A percentile compares a stretch with the other conserved stretches of the same genome.
Conservation (phyloP, 1,284 basidiomycete genomes). For the Tremellales sp. region DNA sequence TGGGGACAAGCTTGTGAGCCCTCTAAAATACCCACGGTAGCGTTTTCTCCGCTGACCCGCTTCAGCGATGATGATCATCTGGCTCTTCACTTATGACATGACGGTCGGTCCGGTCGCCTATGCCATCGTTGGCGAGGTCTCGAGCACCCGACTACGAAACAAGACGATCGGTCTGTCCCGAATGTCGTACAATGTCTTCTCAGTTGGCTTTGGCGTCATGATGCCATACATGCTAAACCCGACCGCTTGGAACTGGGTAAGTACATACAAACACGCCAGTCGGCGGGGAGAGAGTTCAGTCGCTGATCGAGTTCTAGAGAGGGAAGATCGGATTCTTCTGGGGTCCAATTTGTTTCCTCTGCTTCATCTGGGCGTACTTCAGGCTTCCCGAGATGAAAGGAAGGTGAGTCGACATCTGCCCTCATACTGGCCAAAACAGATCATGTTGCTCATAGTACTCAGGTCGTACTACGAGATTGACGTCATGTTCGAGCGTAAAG, state of each 20-base stretch:
- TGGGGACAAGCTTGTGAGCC: conserved; percentile 11
- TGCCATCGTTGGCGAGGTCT: conserved; percentile 47
- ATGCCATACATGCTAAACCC: conserved; percentile 15
- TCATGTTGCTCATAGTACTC: background rate
- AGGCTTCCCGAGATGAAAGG: conserved; percentile 24
- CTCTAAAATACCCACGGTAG: background rate
- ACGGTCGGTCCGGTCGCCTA: conserved; percentile 21
- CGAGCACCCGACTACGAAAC: conserved; percentile 47
- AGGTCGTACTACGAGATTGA: conserved; percentile 45
- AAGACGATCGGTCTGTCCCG: conserved; percentile 52
- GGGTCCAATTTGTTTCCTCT: conserved; percentile 15
- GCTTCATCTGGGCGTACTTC: conserved; percentile 19
- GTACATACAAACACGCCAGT: conserved; percentile 6
- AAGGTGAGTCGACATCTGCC: conserved; percentile 20
- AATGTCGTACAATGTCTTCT: conserved; percentile 49
- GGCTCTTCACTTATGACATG: conserved; percentile 26
- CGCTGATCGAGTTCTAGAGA: background rate
- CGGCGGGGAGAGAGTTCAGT: background rate
- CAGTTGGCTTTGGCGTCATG: conserved; percentile 13
- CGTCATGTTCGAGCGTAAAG: conserved; percentile 39
- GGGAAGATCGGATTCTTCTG: conserved; percentile 20
- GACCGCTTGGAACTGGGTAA: conserved; percentile 5
- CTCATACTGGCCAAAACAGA: background rate
- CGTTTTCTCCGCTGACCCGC: background rate
- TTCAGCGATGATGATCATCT: conserved; percentile 16